Evolutionary conservation across 495 filamentous ascomycete genomes (phyloP), one percentile per base, ranked within the genome.

Genomic region (Hypoxylon cercidicola): DNA sequence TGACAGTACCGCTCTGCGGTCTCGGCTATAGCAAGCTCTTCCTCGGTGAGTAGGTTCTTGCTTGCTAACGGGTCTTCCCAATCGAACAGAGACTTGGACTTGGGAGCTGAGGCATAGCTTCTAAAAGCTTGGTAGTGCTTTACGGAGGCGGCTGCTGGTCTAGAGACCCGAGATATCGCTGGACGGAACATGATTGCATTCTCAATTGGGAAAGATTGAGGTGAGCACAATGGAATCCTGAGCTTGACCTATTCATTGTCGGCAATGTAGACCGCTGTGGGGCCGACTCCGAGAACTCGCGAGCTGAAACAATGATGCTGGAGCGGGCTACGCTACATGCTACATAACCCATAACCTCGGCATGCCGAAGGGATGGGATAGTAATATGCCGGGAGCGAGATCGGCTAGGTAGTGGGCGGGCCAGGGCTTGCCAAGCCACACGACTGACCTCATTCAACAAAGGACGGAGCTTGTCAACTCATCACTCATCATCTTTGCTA

Each of bases 1-100:
- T 97, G 96, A 75, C 93, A 97, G 71, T 98, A 99, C 54, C 90
- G 82, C 66, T 93, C 87, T 20, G 93, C 93, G 1, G 90, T 97
- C 60, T 97, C 93, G 21, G 90, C 83, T 50, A 98, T 90, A 10
- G 93, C 92, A 64, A 93, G 70, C 75, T 99, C 95, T 55, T 99
- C 96, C 69, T 93, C 90, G 10, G 92, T 96, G 64, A 90, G 86
- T 21, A 94, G 76, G 61, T 86, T 89, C 60, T 85, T 87, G 10
- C 90, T 82, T 23, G 79, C 83, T 34, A 98, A 81, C 11, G 95
- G 95, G 73, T 99, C 96, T 72, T 96, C 84, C 96, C 95, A 99
- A 74, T 94, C 86, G 76, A 97, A 97, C 12, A 80, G 72, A 35
- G 81, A 85, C 43, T 80, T 62, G 72, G 81, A 85, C 43, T 80